These are phyloP conservation scores for Rosa multiflora DNA, from an alignment of 306 rosid genomes.

Conservation along the genomic window DNA sequence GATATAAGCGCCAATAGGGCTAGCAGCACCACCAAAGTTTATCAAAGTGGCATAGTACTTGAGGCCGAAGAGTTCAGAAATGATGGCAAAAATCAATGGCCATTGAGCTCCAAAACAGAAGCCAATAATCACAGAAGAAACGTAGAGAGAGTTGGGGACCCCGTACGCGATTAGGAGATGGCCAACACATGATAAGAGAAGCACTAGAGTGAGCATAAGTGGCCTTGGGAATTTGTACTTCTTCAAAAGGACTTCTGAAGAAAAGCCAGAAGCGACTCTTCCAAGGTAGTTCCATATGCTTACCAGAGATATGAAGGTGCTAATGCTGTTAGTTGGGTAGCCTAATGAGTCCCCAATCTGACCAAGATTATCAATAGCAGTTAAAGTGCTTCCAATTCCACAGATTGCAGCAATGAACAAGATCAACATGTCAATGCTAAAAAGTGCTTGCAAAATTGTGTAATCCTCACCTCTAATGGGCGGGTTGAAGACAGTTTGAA, in stretches of 20 bases:
- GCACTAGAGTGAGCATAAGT: constrained; percentile 42
- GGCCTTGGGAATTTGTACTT: constrained; percentile 69
- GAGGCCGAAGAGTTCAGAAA: constrained; percentile 70
- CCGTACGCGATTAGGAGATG: constrained; percentile 61
- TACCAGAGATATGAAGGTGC: constrained; percentile 64
- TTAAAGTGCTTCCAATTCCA: constrained; percentile 59
- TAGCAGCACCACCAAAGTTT: constrained; percentile 49
- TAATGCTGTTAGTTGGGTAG: constrained; percentile 44
- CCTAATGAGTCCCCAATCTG: constrained; percentile 63
- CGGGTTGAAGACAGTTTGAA: constrained; percentile 36
- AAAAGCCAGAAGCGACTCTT: constrained; percentile 46
- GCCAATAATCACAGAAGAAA: constrained; percentile 56
- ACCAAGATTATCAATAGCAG: constrained; percentile 71
- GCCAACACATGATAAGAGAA: constrained; percentile 57
- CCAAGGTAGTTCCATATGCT: constrained; percentile 81
- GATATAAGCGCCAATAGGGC: constrained; percentile 57
- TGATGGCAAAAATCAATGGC: constrained; percentile 66
- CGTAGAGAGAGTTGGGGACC: constrained; percentile 52
- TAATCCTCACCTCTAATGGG: constrained; percentile 73
- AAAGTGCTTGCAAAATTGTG: constrained; percentile 63
- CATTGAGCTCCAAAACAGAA: constrained; percentile 67
- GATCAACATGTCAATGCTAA: constrained; percentile 66
- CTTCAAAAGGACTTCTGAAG: constrained; percentile 49
- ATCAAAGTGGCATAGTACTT: constrained; percentile 63
- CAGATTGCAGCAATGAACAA: constrained; percentile 41